Base-by-base conservation (phyloP, 2,329 filamentous ascomycete genomes). In the Bertia moriformis region DNA sequence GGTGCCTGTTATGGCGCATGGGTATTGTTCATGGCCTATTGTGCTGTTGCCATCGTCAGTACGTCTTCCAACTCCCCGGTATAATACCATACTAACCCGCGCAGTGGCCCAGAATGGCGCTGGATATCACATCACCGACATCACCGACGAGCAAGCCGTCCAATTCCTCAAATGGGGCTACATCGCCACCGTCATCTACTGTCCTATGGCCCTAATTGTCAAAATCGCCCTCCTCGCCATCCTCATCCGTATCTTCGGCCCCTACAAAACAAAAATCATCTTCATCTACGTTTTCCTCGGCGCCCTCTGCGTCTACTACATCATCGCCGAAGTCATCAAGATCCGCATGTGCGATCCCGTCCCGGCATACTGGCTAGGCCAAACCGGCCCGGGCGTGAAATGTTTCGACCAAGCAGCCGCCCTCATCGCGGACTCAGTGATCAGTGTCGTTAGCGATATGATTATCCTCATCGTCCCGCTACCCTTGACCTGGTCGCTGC, bases 221-320 rank as follows among this genome's bases (percentile, higher is more conserved):
- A 65, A 65, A 40, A 42, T 58, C 29, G 56, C 62, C n/a, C 55
- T 66, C 3, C 54, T 66, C 3, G 51, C 59, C 43, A 62, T 66
- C 39, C 61, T 63, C 41, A 54, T 53, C 4, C 52, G 62, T 14
- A 59, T 66, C 4, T 66, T 66, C 44, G 56, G 54, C 4, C 46
- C 54, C 1, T 59, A 62, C 42, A 55, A 51, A 27, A 61, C 61
- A 45, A 55, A 53, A 3, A 49, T 58, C 4, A 49, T 56, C 4
- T 55, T 58, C 19, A 57, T 65, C 30, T 59, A 59, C 44, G 19
- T 55, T 24, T 55, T 62, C 37, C 51, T 65, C 14, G 51, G 42
- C 3, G 39, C 60, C 36, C 55, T 65, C 39, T 45, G 58, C 0
- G 45, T 47, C 4, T 65, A 64, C 46, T 66, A 65, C 38, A 50